A percentile compares a stretch with the other conserved stretches of the same genome.
phyloP scores from a whole-genome alignment of 805 yeast species.

The Cyberlindnera americana region DNA sequence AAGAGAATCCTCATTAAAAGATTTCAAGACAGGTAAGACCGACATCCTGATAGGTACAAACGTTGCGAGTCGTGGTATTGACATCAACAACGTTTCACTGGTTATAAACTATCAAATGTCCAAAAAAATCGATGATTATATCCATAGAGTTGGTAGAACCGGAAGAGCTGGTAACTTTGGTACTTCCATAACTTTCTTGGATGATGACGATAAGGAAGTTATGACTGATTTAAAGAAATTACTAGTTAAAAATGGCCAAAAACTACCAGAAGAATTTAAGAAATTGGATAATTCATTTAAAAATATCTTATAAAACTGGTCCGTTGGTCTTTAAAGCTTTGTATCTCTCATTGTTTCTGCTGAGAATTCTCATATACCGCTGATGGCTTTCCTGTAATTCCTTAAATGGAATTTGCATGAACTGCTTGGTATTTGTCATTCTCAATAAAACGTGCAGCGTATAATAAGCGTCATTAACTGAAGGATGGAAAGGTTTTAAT shows the following conservation, averaged over 20 bases:
- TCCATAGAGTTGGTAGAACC: constrained; percentile 94
- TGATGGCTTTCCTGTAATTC: not conserved
- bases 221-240: constrained; percentile 23
- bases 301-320: constrained; percentile 12
- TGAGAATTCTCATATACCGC: constrained; percentile 7
- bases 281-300: constrained; percentile 9
- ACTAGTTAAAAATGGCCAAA: constrained; percentile 20
- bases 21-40: constrained; percentile 51
- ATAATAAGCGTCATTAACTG: constrained; percentile 18
- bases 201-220: constrained; percentile 54
- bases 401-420: not conserved
- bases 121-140: constrained; percentile 71
- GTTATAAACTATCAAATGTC: constrained; percentile 89
- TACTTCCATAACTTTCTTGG: constrained; percentile 68
- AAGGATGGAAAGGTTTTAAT: constrained; percentile 17
- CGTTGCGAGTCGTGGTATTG: constrained; percentile 94
- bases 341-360: not conserved
- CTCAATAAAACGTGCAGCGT: constrained; percentile 14
- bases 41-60: constrained; percentile 85
- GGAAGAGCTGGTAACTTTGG: constrained; percentile 92
- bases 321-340: too few relatives aligned
- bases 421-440: constrained; percentile 6
- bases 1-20: constrained; percentile 71
- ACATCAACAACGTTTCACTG: constrained; percentile 79
- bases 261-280: constrained; percentile 22